Percentiles rank a stretch among this genome's conserved stretches.
These are phyloP conservation scores for Usnea hakonensis DNA, from an alignment of 495 filamentous ascomycete genomes.

Conservation along the genomic window DNA sequence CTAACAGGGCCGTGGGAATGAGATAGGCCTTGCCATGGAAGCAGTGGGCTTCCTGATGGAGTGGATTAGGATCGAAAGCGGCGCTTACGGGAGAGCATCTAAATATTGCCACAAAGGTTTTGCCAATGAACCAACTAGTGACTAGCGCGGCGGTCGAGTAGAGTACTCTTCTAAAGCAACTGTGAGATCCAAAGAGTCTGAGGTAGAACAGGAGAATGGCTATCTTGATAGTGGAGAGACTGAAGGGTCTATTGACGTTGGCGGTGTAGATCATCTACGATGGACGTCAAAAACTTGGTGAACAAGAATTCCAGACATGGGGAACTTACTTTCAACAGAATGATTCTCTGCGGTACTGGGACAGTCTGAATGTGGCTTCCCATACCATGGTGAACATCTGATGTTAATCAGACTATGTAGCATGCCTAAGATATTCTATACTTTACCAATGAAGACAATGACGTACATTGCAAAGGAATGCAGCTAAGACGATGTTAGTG, in stretches of 20 bases:
- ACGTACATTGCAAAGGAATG: neutral
- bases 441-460: neutral
- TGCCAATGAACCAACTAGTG: neutral
- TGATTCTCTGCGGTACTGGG: neutral
- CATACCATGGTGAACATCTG: neutral
- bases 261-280: neutral
- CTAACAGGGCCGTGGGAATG: neutral
- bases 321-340: neutral
- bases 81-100: neutral
- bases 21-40: neutral
- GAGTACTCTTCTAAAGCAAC: neutral
- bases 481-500: neutral
- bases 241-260: neutral
- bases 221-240: neutral
- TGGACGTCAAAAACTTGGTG: neutral
- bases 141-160: neutral
- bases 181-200: neutral
- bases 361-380: neutral
- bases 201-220: neutral
- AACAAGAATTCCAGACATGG: neutral
- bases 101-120: neutral
- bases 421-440: neutral
- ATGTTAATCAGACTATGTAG: neutral
- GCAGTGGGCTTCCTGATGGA: neutral
- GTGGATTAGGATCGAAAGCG: neutral